Evolutionary conservation across 1,284 basidiomycete species (phyloP).

Genomic region (Neotropicomus parvogracilis): DNA sequence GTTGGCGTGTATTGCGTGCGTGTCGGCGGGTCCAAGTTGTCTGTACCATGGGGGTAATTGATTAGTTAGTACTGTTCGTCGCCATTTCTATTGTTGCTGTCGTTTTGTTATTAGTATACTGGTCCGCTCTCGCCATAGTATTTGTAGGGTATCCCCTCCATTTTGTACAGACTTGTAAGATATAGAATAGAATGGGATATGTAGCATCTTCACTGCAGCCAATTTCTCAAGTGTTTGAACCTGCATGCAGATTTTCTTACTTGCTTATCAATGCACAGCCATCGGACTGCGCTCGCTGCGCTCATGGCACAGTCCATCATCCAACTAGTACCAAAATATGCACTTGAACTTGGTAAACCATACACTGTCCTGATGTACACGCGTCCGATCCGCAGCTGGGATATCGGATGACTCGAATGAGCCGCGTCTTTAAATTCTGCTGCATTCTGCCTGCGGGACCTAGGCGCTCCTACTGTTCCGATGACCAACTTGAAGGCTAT

Average conservation of each 20-base stretch:
- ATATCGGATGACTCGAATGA: background rate
- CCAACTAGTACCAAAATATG: too few relatives aligned
- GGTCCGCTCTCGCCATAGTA: background rate
- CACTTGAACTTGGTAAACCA: too few relatives aligned
- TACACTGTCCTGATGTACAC: too few relatives aligned
- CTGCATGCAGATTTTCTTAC: too few relatives aligned
- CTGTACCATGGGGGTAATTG: background rate
- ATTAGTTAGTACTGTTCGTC: too few relatives aligned
- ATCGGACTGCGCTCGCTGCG: too few relatives aligned
- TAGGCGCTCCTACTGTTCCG: background rate
- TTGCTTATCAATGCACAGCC: too few relatives aligned
- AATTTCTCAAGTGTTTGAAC: too few relatives aligned
- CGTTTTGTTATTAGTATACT: conserved; percentile 7
- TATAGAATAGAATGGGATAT: too few relatives aligned
- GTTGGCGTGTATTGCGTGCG: background rate
- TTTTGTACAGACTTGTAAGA: conserved; percentile 1
- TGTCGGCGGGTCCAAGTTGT: background rate
- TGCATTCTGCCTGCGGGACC: background rate
- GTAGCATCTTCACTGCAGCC: too few relatives aligned
- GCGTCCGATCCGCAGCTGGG: too few relatives aligned
- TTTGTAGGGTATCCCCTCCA: background rate
- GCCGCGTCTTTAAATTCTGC: background rate
- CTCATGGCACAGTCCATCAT: too few relatives aligned
- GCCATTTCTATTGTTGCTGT: background rate
- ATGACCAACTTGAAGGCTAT: background rate